Conservation (phyloP, 768 basidiomycete species). For the Mycena kentingensis region DNA sequence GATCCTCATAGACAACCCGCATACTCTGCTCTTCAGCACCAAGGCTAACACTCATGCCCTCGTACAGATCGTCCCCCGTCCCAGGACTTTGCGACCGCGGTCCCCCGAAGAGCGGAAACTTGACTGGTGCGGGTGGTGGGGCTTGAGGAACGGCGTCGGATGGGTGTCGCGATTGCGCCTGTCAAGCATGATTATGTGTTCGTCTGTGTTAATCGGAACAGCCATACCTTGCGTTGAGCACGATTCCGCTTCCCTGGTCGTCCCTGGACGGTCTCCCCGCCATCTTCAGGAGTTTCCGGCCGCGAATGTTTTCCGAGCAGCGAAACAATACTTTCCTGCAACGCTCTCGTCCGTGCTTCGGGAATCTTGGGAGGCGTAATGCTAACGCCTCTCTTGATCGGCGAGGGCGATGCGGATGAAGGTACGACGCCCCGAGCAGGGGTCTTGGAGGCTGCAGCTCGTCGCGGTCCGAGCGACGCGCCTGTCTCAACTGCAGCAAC, state of each 20-base stretch:
- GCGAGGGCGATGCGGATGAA: conserved; percentile 58
- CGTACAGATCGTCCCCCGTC: conserved; percentile 30
- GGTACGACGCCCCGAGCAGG: conserved; percentile 51
- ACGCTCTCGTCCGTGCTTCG: conserved; percentile 52
- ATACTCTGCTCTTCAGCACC: conserved; percentile 43
- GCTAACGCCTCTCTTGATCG: conserved; percentile 19
- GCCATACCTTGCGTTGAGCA: conserved; percentile 29
- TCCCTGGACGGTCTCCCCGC: conserved; percentile 18
- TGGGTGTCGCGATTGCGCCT: conserved; percentile 43
- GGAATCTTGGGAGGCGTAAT: conserved; percentile 48
- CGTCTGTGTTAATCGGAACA: conserved; percentile 38
- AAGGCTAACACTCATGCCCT: conserved; percentile 31
- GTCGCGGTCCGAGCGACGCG: not conserved
- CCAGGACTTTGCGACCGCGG: conserved; percentile 24
- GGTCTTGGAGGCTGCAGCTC: no score
- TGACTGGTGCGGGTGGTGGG: conserved; percentile 20
- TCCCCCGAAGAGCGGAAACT: conserved; percentile 11
- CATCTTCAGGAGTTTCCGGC: conserved; percentile 45
- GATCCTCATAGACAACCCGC: conserved; percentile 70
- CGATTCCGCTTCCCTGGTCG: conserved; percentile 41
- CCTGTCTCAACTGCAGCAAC: no score
- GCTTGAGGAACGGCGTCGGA: conserved; percentile 32
- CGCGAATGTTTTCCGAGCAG: conserved; percentile 64
- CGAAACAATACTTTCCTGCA: conserved; percentile 69
- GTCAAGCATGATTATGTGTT: conserved; percentile 1